phyloP scores from a whole-genome alignment of 345 rosid genomes.

The Arabidopsis arenosa region DNA sequence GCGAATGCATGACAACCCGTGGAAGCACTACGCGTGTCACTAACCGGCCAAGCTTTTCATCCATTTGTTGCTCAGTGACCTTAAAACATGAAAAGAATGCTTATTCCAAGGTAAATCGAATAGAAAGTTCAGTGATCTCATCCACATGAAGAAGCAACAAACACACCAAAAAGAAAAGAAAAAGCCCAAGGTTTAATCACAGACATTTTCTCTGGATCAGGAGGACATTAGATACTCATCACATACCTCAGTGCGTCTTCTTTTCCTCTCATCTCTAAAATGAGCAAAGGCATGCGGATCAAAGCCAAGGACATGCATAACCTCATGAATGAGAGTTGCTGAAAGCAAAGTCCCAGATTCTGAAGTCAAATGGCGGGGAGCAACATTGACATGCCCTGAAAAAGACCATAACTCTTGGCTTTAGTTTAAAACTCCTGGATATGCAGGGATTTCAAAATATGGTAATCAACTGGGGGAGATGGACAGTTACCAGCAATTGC shows the following conservation, averaged over 20 bases:
- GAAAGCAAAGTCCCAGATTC: constrained; percentile 97
- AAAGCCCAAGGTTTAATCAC: neutral
- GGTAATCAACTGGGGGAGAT: neutral
- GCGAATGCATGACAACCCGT: constrained; percentile 91
- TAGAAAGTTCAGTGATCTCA: constrained; percentile 5
- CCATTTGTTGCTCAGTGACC: constrained; percentile 91
- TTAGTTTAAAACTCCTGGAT: constrained; percentile 29
- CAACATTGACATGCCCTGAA: constrained; percentile 97
- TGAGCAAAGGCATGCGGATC: constrained; percentile 99
- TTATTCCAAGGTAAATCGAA: neutral
- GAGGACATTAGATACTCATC: constrained; percentile 6
- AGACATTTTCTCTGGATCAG: neutral
- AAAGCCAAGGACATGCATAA: constrained; percentile 99
- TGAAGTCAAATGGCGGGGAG: constrained; percentile 98
- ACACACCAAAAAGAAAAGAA: neutral
- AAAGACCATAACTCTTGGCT: constrained; percentile 24
- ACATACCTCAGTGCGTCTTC: constrained; percentile 88
- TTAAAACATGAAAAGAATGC: constrained; percentile 33
- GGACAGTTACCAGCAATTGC: constrained; percentile 84
- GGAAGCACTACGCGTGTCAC: constrained; percentile 98
- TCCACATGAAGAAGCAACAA: constrained; percentile 3
- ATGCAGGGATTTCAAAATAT: constrained; percentile 8
- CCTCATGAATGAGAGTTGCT: constrained; percentile 98
- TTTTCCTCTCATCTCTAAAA: constrained; percentile 96
- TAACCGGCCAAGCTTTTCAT: constrained; percentile 89